Base-by-base conservation (phyloP, 1,284 basidiomycete species). In the Moesziomyces aphidis region DNA sequence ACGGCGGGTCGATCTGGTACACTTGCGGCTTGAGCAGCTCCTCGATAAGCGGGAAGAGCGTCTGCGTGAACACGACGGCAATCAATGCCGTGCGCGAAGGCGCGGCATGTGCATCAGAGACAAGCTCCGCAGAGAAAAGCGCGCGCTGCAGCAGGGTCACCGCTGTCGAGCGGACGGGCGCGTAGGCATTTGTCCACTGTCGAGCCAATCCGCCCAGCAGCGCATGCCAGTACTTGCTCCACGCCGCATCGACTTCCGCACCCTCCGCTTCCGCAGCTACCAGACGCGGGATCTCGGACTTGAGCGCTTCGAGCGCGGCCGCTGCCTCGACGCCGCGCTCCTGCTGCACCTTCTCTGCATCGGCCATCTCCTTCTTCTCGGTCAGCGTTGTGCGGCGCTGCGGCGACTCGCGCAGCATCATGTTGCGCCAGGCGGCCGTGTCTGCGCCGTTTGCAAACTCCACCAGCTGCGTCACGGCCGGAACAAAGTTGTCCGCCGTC, bases 11-110 rank as follows among this genome's bases (percentile, higher is more conserved):
- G 39, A 91, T 88, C 63, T 89, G 87, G 80, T 91, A 90, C 9
- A 92, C 89, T 70, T 94, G 91, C 4, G 93, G 91, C 83, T 93
- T 94, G 67, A 98, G 87, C 24, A 99, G 88, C 76, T 97, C 94
- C 73, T 98, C 95, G 36, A 98, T 86, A 28, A 97, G 88, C 3
- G 95, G 96, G 86, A 98, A 97, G 28, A 99, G 87, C 50, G 97
- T 91, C 24, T 90, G 89, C 81, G 93, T 91, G 87, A 99, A 98
- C 26, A 97, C 89, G 64, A 65, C 61, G 19, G 58, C 61, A 34
- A 62, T 65, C 23, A 92, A 91, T 63, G 92, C 90, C 17, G 94
- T 57, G 17, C 51, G 49, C 13, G 64, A 63, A 0, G 70, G 88
- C 73, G 92, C 90, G 4, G 31, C 23, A 6, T 44, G 46, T 3